Evolutionary conservation across 257 asterid species (phyloP), one percentile per base, ranked within the genome.

Genomic region (Fraxinus pennsylvanica): DNA sequence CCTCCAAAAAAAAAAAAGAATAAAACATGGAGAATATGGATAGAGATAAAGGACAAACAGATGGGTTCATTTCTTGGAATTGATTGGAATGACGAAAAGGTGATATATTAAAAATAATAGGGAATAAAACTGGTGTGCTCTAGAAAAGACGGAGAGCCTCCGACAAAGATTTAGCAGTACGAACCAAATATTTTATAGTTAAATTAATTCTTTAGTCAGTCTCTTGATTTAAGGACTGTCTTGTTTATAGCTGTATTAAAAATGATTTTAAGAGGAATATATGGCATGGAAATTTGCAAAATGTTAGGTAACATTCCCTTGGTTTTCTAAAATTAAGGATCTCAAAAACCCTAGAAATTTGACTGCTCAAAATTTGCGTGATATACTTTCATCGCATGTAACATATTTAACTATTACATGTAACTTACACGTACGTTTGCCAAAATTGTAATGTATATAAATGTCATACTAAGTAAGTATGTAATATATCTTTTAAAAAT

Each of bases 131-230:
- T 59, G 71, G 63, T 74, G 74, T 82, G 80, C 69, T 22, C n/a
- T 52, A 63, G 68, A 74, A 13, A 79, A 78, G 87, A 84, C 87
- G 80, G 32, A 75, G 77, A 72, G 85, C 67, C 74, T 78, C 84
- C 85, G 87, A 82, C 88, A 84, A 82, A 84, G 90, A 87, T 87
- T 80, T 82, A 69, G 61, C 87, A 82, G 90, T 78, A 80, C 84
- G 90, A 84, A 81, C 82, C 87, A 72, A 79, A 72, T 32, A 71
- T 27, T 69, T 36, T 78, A 52, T 6, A 19, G 21, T 59, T 1
- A 59, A 59, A n/a, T 19, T 22, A 22, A 63, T 63, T 63, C 19
- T 54, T 66, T 38, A 63, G 69, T 71, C 84, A 68, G 65, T 65
- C 78, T 86, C 83, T 82, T 27, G 73, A 78, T 78, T 80, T 82